These are phyloP conservation scores for Leishmania major DNA, from an alignment of 208 protist genomes.

Conservation along the genomic window DNA sequence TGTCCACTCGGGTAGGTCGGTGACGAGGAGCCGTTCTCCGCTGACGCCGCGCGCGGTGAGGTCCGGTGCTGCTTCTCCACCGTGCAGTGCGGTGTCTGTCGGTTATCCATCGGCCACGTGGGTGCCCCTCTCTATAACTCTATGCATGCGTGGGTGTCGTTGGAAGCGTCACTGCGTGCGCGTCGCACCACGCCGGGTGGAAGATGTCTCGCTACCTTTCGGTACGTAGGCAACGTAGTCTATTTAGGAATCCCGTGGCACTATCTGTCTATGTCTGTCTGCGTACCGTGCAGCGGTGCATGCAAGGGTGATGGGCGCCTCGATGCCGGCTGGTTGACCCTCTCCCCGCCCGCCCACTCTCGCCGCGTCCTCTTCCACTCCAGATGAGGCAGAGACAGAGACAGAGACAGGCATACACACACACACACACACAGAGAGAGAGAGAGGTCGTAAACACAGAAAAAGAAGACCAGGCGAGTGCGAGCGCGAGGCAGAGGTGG, in stretches of 20 bases:
- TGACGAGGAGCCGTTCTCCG: slow-evolving; percentile 19
- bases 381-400: background rate
- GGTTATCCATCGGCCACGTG: background rate
- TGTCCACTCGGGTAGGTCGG: slow-evolving; percentile 8
- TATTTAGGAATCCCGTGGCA: background rate
- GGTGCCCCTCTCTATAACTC: background rate
- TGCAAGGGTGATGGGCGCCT: background rate
- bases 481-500: background rate
- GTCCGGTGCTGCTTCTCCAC: slow-evolving; percentile 17
- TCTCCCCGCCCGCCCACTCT: background rate
- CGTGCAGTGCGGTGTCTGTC: background rate
- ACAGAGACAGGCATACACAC: background rate
- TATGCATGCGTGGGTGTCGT: background rate
- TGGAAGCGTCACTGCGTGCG: background rate
- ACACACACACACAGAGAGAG: background rate
- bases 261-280: background rate
- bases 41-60: slow-evolving; percentile 10
- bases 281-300: background rate
- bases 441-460: background rate
- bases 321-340: background rate
- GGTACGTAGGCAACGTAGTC: background rate
- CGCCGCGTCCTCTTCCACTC: background rate
- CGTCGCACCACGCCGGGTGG: background rate
- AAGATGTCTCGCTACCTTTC: background rate
- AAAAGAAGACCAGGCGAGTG: background rate